A percentile compares a stretch with the other conserved stretches of the same genome.
Conservation (phyloP, 164 flowering plant genomes). For the Vitis riparia region DNA sequence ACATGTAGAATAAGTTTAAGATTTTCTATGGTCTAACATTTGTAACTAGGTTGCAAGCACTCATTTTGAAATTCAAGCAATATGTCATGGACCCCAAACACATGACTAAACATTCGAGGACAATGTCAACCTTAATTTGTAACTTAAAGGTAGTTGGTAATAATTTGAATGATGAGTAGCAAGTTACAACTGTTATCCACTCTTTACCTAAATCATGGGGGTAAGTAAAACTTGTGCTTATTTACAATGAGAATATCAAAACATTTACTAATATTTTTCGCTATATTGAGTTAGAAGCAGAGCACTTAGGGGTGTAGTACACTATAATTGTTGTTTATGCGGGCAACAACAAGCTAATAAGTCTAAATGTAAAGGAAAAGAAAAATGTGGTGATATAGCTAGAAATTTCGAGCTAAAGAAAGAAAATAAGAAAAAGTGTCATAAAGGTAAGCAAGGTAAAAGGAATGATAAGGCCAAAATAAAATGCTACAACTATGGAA, state of each 20-base stretch:
- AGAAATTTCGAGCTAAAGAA: neutral
- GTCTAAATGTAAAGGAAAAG: neutral
- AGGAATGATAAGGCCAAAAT: neutral
- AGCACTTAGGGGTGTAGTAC: neutral
- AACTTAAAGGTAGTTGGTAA: neutral
- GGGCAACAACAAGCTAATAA: neutral
- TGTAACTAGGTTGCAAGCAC: neutral
- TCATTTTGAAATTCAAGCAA: neutral
- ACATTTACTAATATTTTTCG: neutral
- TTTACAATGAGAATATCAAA: slow-evolving; percentile 14
- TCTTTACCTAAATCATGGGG: neutral
- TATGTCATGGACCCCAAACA: slow-evolving; percentile 2
- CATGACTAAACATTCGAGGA: slow-evolving; percentile 2
- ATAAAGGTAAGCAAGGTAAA: slow-evolving; percentile 8
- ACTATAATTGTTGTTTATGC: too few species aligned
- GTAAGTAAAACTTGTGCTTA: neutral
- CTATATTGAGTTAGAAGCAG: neutral
- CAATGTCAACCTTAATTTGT: neutral
- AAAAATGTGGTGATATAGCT: too few species aligned
- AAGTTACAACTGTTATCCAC: neutral
- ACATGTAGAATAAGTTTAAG: too few species aligned
- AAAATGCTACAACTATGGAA: neutral
- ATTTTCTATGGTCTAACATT: neutral
- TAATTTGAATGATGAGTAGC: slow-evolving; percentile 5
- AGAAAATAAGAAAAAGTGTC: slow-evolving; percentile 5